Conservation (phyloP, 352 stramenopile genomes). For the Thraustotheca clavata region DNA sequence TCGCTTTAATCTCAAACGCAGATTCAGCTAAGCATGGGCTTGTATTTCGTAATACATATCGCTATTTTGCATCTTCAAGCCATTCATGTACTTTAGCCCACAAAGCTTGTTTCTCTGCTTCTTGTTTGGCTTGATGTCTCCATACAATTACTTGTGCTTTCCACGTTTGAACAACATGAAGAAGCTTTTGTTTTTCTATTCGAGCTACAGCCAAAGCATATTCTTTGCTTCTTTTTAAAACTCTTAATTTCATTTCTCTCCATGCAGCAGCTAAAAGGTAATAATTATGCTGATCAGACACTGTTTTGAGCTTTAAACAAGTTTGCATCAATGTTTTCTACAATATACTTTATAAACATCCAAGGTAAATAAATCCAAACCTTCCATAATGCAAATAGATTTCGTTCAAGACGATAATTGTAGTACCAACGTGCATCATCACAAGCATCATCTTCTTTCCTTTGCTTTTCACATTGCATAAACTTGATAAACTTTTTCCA, state of each 20-base stretch:
- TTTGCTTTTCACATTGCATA: background rate
- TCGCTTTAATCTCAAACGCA: slow-evolving; percentile 84
- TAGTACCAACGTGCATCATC: background rate
- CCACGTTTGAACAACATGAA: background rate
- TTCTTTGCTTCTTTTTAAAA: background rate
- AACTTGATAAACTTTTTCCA: background rate
- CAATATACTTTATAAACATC: background rate
- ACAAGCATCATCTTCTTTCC: background rate
- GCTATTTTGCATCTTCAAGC: slow-evolving; percentile 1
- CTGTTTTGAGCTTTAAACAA: background rate
- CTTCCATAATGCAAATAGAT: background rate
- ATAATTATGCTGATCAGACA: background rate
- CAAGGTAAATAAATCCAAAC: background rate
- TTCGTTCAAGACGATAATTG: background rate
- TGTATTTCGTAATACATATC: slow-evolving; percentile 2
- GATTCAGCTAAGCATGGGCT: slow-evolving; percentile 55
- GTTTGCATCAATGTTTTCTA: background rate
- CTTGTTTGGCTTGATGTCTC: background rate
- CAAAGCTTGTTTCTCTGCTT: background rate
- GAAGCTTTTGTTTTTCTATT: background rate
- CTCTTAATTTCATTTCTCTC: background rate
- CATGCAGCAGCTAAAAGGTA: background rate
- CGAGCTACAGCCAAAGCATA: background rate
- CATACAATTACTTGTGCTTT: background rate
- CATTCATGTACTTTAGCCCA: slow-evolving; percentile 1